These are phyloP conservation scores for Paxillus involutus DNA, from an alignment of 768 basidiomycete species.

Conservation along the genomic window DNA sequence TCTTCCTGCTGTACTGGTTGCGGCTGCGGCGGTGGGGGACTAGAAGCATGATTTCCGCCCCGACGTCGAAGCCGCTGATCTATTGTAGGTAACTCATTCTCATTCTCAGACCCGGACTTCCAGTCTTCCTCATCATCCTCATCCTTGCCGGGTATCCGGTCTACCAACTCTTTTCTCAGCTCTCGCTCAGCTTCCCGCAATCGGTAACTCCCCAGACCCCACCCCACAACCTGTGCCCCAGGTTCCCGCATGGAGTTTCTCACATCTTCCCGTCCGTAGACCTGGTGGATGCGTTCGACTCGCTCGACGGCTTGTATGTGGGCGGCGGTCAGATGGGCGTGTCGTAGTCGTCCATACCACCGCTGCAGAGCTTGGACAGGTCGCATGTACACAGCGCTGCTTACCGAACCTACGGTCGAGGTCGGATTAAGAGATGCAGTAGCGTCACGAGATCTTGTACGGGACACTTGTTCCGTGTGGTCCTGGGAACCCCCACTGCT, in stretches of 20 bases:
- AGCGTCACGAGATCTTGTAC: conserved; percentile 10
- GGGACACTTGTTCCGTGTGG: not conserved
- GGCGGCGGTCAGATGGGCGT: conserved; percentile 71
- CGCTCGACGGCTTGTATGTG: conserved; percentile 70
- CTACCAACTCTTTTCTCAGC: conserved; percentile 18
- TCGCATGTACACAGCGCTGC: not conserved
- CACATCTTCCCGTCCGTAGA: conserved; percentile 43
- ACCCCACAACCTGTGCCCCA: conserved; percentile 44
- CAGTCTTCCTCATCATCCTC: conserved; percentile 27
- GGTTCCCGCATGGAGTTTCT: conserved; percentile 23
- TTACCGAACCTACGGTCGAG: not conserved
- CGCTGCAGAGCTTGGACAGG: conserved; percentile 40
- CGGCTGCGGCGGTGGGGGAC: not conserved
- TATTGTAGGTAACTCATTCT: not conserved
- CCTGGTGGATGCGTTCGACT: conserved; percentile 62
- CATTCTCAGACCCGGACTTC: conserved; percentile 9
- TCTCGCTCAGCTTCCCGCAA: conserved; percentile 37
- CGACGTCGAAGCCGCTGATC: conserved; percentile 6
- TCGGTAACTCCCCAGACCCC: conserved; percentile 76
- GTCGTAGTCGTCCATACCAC: conserved; percentile 61
- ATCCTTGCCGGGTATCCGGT: conserved; percentile 1
- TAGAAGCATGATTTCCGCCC: conserved; percentile 1
- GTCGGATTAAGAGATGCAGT: conserved; percentile 1
- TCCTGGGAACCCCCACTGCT: not conserved
- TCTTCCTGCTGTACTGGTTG: conserved; percentile 1